phyloP scores from a whole-genome alignment of 192 early-diverging fungal genomes.

The Coemansia sp. region DNA sequence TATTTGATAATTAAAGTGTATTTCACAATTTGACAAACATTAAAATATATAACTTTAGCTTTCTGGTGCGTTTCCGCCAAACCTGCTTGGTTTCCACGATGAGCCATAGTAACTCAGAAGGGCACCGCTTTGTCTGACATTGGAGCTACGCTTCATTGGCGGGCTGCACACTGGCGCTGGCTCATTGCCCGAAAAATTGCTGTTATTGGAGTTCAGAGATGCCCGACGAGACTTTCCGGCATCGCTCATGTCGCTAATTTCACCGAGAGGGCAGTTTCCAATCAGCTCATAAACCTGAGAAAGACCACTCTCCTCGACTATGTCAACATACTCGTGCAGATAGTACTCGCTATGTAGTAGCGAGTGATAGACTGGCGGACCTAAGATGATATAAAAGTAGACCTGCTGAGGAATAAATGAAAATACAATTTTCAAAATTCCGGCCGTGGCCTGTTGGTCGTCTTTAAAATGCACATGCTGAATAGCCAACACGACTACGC shows the following conservation, averaged over 20 bases:
- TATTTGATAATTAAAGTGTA: background rate
- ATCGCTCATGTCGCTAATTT: conserved; percentile 28
- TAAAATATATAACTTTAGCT: background rate
- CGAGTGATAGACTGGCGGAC: conserved; percentile 29
- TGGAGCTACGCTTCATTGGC: conserved; percentile 11
- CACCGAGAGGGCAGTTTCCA: conserved; percentile 35
- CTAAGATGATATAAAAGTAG: conserved; percentile 39
- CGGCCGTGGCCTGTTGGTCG: conserved; percentile 14
- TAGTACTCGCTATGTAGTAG: conserved; percentile 14
- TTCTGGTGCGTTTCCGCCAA: background rate
- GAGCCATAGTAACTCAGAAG: conserved; percentile 13
- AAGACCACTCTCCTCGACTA: conserved; percentile 29
- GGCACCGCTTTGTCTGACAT: conserved; percentile 18
- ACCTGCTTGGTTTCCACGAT: conserved; percentile 3
- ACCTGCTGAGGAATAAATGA: conserved; percentile 38
- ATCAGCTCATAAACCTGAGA: conserved; percentile 36
- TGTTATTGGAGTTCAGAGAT: conserved; percentile 2
- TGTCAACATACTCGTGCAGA: conserved; percentile 19
- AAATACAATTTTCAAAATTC: conserved; percentile 24
- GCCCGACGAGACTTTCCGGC: conserved; percentile 12
- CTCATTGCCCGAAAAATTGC: conserved; percentile 31
- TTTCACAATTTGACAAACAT: conserved; percentile 1
- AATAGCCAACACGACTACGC: conserved; percentile 21
- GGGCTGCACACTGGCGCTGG: conserved; percentile 16
- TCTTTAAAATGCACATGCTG: conserved; percentile 19